Evolutionary conservation across 2,329 filamentous ascomycete species (phyloP).

Genomic region (Microsporum audouinii): DNA sequence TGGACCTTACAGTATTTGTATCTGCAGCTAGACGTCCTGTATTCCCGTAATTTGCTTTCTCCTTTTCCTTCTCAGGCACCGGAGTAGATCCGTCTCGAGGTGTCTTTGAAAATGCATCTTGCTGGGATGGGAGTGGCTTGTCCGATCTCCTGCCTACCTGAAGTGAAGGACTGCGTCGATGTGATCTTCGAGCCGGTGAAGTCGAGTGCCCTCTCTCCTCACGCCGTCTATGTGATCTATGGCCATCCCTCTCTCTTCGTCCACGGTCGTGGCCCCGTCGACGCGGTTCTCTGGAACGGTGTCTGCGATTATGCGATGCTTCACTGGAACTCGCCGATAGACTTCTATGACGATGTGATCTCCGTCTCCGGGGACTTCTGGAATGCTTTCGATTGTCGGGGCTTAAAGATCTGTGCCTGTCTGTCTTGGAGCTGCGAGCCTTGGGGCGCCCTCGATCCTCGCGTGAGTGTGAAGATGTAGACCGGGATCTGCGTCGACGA

Average conservation of each 20-base stretch:
- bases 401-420: constrained; percentile 7
- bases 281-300: constrained; percentile 20
- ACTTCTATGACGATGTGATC: constrained; percentile 9
- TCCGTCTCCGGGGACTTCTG: constrained; percentile 8
- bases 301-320: constrained; percentile 18
- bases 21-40: constrained; percentile 78
- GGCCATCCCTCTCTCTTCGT: constrained; percentile 17
- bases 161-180: constrained; percentile 19
- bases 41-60: constrained; percentile 75
- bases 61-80: constrained; percentile 46
- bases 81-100: constrained; percentile 21
- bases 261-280: constrained; percentile 21
- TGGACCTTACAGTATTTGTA: constrained; percentile 61
- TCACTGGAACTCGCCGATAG: constrained; percentile 7
- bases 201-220: neutral
- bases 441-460: neutral
- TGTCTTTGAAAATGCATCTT: constrained; percentile 32
- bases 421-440: neutral
- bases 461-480: neutral
- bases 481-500: neutral
- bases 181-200: constrained; percentile 4
- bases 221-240: constrained; percentile 14
- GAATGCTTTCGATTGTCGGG: constrained; percentile 6
- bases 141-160: constrained; percentile 24
- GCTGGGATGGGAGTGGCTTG: constrained; percentile 37